A percentile compares a stretch with the other conserved stretches of the same genome.
These are phyloP conservation scores for Ascosphaera acerosa DNA, from an alignment of 2,329 filamentous ascomycete genomes.

Conservation along the genomic window DNA sequence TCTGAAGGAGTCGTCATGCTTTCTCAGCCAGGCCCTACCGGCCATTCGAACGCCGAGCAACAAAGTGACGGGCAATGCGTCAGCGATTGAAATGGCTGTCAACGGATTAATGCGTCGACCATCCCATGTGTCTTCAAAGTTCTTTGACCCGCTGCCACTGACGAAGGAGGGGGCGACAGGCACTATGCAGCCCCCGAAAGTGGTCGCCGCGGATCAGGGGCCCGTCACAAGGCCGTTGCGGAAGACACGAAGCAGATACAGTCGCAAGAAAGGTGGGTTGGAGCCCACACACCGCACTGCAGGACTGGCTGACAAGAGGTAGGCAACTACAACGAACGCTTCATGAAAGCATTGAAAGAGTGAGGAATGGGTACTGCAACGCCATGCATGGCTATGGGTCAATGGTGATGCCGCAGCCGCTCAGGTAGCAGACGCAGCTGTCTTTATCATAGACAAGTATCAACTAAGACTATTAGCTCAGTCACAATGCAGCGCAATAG, in stretches of 20 bases:
- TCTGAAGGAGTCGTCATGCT: background rate
- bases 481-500: too few relatives aligned
- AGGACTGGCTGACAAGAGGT: too few relatives aligned
- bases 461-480: too few relatives aligned
- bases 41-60: conserved; percentile 1
- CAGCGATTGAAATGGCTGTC: conserved; percentile 1
- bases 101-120: background rate
- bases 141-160: background rate
- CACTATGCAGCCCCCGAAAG: background rate
- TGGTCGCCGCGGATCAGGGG: background rate
- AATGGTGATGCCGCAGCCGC: too few relatives aligned
- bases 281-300: too few relatives aligned
- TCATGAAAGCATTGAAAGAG: background rate
- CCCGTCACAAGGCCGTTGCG: background rate
- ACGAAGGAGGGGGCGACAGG: background rate
- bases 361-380: background rate
- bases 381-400: too few relatives aligned
- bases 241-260: background rate
- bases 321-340: background rate
- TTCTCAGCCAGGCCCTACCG: background rate
- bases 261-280: conserved; percentile 1
- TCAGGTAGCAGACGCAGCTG: too few relatives aligned
- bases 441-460: too few relatives aligned
- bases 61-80: background rate
- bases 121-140: background rate